A percentile compares a stretch with the other conserved stretches of the same genome.
Conservation (phyloP, 768 basidiomycete genomes). For the Auricularia auricula-judae region DNA sequence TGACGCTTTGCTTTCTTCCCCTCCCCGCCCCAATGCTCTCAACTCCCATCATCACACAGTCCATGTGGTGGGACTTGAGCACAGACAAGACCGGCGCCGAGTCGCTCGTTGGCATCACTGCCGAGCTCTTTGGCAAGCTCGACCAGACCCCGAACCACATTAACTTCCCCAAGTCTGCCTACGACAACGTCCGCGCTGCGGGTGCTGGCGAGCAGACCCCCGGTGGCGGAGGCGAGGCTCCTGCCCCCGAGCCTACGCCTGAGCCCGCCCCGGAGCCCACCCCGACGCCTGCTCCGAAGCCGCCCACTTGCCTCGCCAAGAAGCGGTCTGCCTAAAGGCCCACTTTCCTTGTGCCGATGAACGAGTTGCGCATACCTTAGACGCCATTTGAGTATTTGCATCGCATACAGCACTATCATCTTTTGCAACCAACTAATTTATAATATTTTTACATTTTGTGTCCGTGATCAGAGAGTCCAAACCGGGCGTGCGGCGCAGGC, state of each 20-base stretch:
- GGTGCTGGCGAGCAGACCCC: not conserved
- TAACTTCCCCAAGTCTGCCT: slow-evolving; percentile 4
- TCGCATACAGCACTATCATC: not conserved
- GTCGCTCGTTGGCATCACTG: slow-evolving; percentile 4
- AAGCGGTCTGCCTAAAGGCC: not conserved
- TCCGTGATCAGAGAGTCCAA: too few relatives aligned
- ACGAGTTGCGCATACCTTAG: not conserved
- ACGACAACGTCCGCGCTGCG: slow-evolving; percentile 2
- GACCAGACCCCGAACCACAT: slow-evolving; percentile 5
- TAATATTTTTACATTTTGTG: not conserved
- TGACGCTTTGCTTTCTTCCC: not conserved
- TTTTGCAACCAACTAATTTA: not conserved
- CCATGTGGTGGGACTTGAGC: slow-evolving; percentile 7
- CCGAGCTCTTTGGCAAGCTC: slow-evolving; percentile 1
- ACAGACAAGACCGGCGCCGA: slow-evolving; percentile 4
- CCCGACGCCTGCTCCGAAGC: not conserved
- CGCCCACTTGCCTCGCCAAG: not conserved
- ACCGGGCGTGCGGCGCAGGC: too few relatives aligned
- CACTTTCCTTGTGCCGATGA: not conserved
- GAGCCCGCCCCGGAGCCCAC: not conserved
- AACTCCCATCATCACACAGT: too few relatives aligned
- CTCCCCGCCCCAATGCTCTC: too few relatives aligned
- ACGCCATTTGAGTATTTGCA: not conserved
- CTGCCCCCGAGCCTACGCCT: not conserved
- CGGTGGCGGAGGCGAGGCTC: not conserved